phyloP scores from a whole-genome alignment of 2,329 filamentous ascomycete genomes.

The Trichoderma guizhouense region DNA sequence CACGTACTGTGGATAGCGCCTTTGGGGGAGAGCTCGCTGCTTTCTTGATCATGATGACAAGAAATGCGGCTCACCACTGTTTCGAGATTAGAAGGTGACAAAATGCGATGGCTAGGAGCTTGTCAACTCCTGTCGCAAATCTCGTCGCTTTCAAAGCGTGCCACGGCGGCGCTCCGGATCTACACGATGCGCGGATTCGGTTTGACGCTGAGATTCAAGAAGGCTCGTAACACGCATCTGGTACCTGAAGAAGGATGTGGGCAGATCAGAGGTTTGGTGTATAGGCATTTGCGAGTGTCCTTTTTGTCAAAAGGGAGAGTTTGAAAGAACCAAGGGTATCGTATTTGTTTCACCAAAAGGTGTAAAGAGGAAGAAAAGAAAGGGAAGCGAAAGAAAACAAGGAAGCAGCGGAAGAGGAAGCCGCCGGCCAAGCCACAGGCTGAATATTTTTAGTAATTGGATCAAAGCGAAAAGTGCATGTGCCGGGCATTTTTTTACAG shows the following conservation, averaged over 20 bases:
- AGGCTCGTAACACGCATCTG: slow-evolving; percentile 56
- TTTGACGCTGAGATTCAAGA: slow-evolving; percentile 47
- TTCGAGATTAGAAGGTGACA: neutral
- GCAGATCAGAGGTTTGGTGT: slow-evolving; percentile 44
- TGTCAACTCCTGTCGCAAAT: slow-evolving; percentile 14
- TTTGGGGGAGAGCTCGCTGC: slow-evolving; percentile 37
- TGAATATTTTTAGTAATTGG: slow-evolving; percentile 17
- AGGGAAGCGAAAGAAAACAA: slow-evolving; percentile 2
- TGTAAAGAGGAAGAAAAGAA: slow-evolving; percentile 19
- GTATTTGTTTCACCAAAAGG: slow-evolving; percentile 13
- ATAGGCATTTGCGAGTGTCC: slow-evolving; percentile 51
- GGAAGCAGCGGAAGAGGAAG: slow-evolving; percentile 6
- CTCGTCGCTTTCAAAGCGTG: slow-evolving; percentile 37
- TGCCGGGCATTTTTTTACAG: neutral
- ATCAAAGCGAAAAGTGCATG: neutral
- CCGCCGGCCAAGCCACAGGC: neutral
- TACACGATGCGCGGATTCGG: slow-evolving; percentile 51
- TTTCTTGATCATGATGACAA: slow-evolving; percentile 41
- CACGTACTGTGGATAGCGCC: slow-evolving; percentile 54
- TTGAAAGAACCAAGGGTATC: neutral
- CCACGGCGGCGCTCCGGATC: slow-evolving; percentile 60
- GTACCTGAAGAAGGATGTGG: slow-evolving; percentile 49
- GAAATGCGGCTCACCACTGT: neutral
- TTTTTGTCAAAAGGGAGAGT: slow-evolving; percentile 17
- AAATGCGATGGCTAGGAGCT: neutral